A percentile compares a stretch with the other conserved stretches of the same genome.
These are phyloP conservation scores for Coniferiporia sulphurascens DNA, from an alignment of 1,284 basidiomycete genomes.

Conservation along the genomic window DNA sequence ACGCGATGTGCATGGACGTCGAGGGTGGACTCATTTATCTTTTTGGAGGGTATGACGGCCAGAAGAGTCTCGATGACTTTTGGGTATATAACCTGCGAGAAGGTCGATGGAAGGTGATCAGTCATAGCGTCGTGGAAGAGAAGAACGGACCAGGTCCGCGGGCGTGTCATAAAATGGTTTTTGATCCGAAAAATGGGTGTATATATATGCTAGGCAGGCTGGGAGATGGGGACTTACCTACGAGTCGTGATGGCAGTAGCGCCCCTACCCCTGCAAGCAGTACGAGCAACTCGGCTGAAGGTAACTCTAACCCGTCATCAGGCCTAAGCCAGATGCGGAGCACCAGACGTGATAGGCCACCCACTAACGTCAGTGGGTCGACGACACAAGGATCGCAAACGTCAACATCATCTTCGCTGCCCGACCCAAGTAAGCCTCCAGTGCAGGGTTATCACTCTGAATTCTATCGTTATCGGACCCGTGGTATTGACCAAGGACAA, in stretches of 20 bases:
- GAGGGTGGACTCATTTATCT: slow-evolving; percentile 64
- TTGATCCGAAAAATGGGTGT: slow-evolving; percentile 62
- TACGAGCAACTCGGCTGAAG: background rate
- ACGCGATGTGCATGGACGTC: slow-evolving; percentile 78
- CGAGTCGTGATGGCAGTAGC: background rate
- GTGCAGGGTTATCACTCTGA: slow-evolving; percentile 38
- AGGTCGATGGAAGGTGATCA: slow-evolving; percentile 63
- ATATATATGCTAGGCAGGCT: slow-evolving; percentile 71
- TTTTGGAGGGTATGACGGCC: slow-evolving; percentile 78
- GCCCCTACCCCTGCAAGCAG: background rate
- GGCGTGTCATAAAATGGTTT: slow-evolving; percentile 81
- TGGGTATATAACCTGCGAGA: slow-evolving; percentile 68
- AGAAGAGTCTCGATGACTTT: slow-evolving; percentile 71
- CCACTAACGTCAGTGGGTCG: slow-evolving; percentile 13
- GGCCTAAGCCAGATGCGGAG: slow-evolving; percentile 4
- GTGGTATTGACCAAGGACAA: slow-evolving; percentile 51
- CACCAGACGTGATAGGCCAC: slow-evolving; percentile 7
- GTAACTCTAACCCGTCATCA: background rate
- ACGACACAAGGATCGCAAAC: slow-evolving; percentile 10
- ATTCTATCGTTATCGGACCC: slow-evolving; percentile 67
- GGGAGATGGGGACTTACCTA: slow-evolving; percentile 44
- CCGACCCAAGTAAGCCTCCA: background rate
- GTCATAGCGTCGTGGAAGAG: slow-evolving; percentile 49
- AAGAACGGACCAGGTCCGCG: slow-evolving; percentile 65
- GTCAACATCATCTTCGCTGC: background rate